Percentiles rank a stretch among this genome's conserved stretches.
Evolutionary conservation across 164 flowering plant genomes (phyloP).

Genomic region (Vitis cinerea): DNA sequence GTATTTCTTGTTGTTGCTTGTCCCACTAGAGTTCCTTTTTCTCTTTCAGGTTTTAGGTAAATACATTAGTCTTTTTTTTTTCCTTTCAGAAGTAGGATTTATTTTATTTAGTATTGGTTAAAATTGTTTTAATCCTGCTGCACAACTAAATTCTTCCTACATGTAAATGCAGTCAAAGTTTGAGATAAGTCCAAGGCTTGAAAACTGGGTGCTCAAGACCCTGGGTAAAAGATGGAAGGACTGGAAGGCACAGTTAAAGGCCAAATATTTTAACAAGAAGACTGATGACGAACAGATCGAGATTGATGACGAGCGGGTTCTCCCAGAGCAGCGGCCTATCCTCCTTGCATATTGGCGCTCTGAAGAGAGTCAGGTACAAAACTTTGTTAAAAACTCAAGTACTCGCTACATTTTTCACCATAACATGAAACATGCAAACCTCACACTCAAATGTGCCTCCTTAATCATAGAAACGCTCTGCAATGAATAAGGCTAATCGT

Average conservation of each 20-base stretch:
- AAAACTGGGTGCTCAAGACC: slow-evolving; percentile 24
- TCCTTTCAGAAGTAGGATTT: too few relatives aligned
- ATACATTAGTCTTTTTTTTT: too few relatives aligned
- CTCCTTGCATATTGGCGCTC: slow-evolving; percentile 29
- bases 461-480: slow-evolving; percentile 15
- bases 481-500: slow-evolving; percentile 24
- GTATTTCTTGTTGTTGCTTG: too few relatives aligned
- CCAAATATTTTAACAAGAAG: slow-evolving; percentile 17
- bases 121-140: too few relatives aligned
- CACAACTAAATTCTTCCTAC: too few relatives aligned
- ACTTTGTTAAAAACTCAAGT: neutral
- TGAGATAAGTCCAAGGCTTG: slow-evolving; percentile 17
- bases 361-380: slow-evolving; percentile 21
- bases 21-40: too few relatives aligned
- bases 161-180: slow-evolving; percentile 23
- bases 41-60: too few relatives aligned
- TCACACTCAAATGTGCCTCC: neutral
- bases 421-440: neutral
- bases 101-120: too few relatives aligned
- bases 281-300: slow-evolving; percentile 27
- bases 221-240: slow-evolving; percentile 25
- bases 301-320: slow-evolving; percentile 19
- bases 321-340: slow-evolving; percentile 24
- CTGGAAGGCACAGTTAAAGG: slow-evolving; percentile 27
- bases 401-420: neutral